Percentiles rank a stretch among this genome's conserved stretches.
Evolutionary conservation across 306 rosid species (phyloP).

Genomic region (Pyrus pyrifolia): DNA sequence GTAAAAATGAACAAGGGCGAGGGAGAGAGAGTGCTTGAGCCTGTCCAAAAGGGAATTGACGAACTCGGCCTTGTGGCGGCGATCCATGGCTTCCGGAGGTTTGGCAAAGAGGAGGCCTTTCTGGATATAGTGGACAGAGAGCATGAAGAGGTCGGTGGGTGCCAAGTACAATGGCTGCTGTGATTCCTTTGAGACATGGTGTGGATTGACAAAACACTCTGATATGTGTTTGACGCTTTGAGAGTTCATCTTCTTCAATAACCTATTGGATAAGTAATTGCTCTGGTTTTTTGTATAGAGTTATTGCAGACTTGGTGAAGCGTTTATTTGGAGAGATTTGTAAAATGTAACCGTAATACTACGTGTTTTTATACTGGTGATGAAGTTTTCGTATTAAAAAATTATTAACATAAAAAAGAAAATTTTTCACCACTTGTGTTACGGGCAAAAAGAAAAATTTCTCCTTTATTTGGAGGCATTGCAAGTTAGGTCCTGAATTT

Average conservation of each 20-base stretch:
- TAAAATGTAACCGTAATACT: too few species aligned
- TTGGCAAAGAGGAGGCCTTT: constrained; percentile 63
- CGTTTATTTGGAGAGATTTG: too few species aligned
- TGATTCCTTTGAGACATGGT: constrained; percentile 10
- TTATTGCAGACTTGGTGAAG: too few species aligned
- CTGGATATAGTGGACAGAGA: constrained; percentile 49
- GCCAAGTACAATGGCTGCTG: constrained; percentile 29
- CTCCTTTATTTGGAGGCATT: too few species aligned
- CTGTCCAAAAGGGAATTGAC: constrained; percentile 13
- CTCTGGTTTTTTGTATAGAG: neutral
- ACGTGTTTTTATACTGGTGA: too few species aligned
- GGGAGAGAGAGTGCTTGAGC: constrained; percentile 49
- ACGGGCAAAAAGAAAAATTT: too few species aligned
- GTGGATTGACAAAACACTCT: constrained; percentile 26
- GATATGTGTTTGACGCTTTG: constrained; percentile 15
- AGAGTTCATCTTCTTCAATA: neutral
- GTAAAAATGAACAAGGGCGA: constrained; percentile 49
- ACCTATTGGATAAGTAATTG: neutral
- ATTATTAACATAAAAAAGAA: too few species aligned
- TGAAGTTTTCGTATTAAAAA: too few species aligned
- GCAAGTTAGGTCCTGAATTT: too few species aligned
- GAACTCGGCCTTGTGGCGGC: constrained; percentile 2
- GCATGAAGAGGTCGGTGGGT: constrained; percentile 39
- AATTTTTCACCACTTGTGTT: too few species aligned
- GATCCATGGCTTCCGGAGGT: constrained; percentile 9